Conservation (phyloP, 2,329 filamentous ascomycete species). For the Pezicula radicicola region DNA sequence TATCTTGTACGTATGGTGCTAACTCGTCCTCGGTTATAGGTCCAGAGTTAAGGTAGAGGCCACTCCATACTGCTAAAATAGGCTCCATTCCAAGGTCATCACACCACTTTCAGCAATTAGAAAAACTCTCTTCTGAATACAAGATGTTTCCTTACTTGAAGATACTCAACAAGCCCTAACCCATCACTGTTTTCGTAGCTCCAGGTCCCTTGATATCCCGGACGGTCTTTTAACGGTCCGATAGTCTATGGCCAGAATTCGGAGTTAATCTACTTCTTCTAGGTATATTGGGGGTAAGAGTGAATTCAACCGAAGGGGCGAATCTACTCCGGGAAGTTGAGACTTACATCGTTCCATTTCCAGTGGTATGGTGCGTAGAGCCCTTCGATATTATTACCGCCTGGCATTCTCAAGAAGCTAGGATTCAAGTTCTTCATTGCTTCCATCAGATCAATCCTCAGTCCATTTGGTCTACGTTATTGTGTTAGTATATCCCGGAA, state of each 20-base stretch:
- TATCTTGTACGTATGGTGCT: constrained; percentile 42
- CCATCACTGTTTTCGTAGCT: constrained; percentile 40
- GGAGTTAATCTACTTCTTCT: too few relatives aligned
- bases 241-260: constrained; percentile 25
- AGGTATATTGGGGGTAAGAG: too few relatives aligned
- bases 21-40: constrained; percentile 39
- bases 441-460: constrained; percentile 52
- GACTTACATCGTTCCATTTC: constrained; percentile 30
- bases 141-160: constrained; percentile 24
- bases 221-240: constrained; percentile 32
- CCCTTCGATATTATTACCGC: constrained; percentile 56
- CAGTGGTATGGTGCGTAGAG: constrained; percentile 21
- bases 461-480: constrained; percentile 42
- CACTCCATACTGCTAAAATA: constrained; percentile 45
- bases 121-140: not conserved
- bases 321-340: too few relatives aligned
- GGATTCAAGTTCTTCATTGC: constrained; percentile 48
- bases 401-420: constrained; percentile 60
- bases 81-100: constrained; percentile 43
- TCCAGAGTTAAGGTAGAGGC: constrained; percentile 38
- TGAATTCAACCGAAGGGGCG: too few relatives aligned
- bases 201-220: constrained; percentile 39
- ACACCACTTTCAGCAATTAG: constrained; percentile 33
- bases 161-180: constrained; percentile 48
- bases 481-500: not conserved